phyloP scores from a whole-genome alignment of 768 basidiomycete genomes.

The Tricholoma sp. region DNA sequence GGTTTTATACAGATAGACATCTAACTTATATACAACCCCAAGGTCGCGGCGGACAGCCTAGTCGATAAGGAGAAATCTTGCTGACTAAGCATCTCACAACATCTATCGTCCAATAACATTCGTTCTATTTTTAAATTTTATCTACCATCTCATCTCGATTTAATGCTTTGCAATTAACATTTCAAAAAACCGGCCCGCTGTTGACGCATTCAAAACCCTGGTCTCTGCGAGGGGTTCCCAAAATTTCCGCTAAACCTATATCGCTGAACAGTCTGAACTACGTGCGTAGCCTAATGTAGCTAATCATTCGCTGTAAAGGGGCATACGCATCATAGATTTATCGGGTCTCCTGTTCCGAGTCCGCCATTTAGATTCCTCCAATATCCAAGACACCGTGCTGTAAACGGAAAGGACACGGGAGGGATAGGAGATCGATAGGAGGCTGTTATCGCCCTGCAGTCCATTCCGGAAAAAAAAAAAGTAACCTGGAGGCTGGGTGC shows the following conservation, averaged over 20 bases:
- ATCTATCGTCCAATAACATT: constrained; percentile 2
- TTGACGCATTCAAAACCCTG: too few relatives aligned
- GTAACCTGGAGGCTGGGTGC: too few relatives aligned
- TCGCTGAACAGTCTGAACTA: too few relatives aligned
- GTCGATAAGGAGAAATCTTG: not conserved
- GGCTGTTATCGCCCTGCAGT: too few relatives aligned
- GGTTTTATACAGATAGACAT: not conserved
- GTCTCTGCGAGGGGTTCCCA: too few relatives aligned
- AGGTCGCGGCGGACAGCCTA: not conserved
- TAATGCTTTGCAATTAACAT: not conserved
- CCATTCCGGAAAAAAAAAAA: too few relatives aligned
- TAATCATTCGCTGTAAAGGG: not conserved
- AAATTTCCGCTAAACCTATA: too few relatives aligned
- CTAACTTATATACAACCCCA: not conserved
- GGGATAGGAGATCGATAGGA: not conserved
- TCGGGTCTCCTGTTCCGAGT: not conserved
- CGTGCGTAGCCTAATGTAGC: too few relatives aligned
- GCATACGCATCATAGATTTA: too few relatives aligned
- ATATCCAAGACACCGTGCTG: too few relatives aligned
- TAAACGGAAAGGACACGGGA: not conserved
- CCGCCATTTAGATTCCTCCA: not conserved
- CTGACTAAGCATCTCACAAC: not conserved
- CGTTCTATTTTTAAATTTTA: not conserved
- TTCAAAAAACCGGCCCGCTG: not conserved
- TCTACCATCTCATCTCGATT: not conserved